Evolutionary conservation across 1,139 yeast genomes (phyloP).

Genomic region (Saccharomycopsis phalli): DNA sequence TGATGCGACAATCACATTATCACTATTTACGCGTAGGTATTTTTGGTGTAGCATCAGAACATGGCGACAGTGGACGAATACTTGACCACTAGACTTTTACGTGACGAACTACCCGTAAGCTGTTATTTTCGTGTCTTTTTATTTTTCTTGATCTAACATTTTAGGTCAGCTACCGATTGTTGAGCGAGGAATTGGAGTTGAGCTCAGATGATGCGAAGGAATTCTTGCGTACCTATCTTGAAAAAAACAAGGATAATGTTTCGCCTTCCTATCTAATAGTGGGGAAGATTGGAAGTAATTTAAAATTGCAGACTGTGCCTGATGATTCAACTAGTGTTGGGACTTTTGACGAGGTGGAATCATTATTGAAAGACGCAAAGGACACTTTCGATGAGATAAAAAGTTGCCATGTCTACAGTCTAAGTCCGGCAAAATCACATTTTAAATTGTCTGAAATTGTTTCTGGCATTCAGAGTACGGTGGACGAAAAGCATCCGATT

Average conservation of each 20-base stretch:
- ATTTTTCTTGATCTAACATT: not conserved
- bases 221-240: constrained; percentile 23
- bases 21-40: too few species aligned
- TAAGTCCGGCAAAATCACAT: constrained; percentile 21
- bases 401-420: constrained; percentile 23
- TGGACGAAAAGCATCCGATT: constrained; percentile 17
- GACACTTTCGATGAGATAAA: constrained; percentile 22
- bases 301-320: constrained; percentile 5
- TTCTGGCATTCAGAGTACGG: constrained; percentile 19
- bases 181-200: constrained; percentile 24
- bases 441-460: constrained; percentile 22
- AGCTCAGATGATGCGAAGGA: constrained; percentile 24
- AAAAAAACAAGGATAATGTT: constrained; percentile 21
- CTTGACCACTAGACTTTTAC: constrained; percentile 13
- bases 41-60: too few species aligned
- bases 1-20: not conserved
- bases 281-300: constrained; percentile 20
- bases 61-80: not conserved
- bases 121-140: not conserved
- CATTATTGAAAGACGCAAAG: constrained; percentile 17
- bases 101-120: constrained; percentile 21
- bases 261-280: constrained; percentile 24
- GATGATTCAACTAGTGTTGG: not conserved
- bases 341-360: constrained; percentile 1
- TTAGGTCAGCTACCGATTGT: constrained; percentile 24